These are phyloP conservation scores for Agrocybe praecox DNA, from an alignment of 768 basidiomycete species.

Conservation along the genomic window DNA sequence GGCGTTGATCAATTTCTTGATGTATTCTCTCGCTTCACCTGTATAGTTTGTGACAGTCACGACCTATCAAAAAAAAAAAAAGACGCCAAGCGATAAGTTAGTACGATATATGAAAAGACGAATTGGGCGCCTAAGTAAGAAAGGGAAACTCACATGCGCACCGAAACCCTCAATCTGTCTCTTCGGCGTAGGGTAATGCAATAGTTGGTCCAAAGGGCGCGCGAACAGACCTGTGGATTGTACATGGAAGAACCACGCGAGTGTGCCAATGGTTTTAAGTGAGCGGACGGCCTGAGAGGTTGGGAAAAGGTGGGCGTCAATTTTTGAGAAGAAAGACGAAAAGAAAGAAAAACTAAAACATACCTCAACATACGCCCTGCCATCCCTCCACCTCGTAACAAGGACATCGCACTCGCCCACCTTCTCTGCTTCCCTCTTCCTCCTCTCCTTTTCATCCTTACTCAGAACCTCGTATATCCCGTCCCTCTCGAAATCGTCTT, in stretches of 20 bases:
- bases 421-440: conserved; percentile 36
- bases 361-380: conserved; percentile 71
- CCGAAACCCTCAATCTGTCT: conserved; percentile 60
- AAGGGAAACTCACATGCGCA: conserved; percentile 52
- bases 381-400: conserved; percentile 70
- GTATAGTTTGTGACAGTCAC: conserved; percentile 91
- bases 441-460: conserved; percentile 19
- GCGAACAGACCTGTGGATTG: conserved; percentile 62
- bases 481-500: conserved; percentile 9
- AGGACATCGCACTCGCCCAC: conserved; percentile 67
- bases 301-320: neutral
- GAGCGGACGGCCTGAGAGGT: conserved; percentile 56
- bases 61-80: conserved; percentile 40
- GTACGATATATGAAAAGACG: conserved; percentile 1
- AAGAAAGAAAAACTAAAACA: neutral
- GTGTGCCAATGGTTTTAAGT: conserved; percentile 70
- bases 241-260: conserved; percentile 85
- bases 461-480: conserved; percentile 10
- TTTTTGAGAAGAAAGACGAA: neutral
- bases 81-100: too few species aligned
- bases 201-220: conserved; percentile 70
- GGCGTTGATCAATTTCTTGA: conserved; percentile 76
- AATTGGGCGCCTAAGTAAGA: too few species aligned
- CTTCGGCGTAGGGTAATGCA: conserved; percentile 84
- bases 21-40: conserved; percentile 82